Evolutionary conservation across 2,329 filamentous ascomycete species (phyloP).

Genomic region (Pezicula carpinea): DNA sequence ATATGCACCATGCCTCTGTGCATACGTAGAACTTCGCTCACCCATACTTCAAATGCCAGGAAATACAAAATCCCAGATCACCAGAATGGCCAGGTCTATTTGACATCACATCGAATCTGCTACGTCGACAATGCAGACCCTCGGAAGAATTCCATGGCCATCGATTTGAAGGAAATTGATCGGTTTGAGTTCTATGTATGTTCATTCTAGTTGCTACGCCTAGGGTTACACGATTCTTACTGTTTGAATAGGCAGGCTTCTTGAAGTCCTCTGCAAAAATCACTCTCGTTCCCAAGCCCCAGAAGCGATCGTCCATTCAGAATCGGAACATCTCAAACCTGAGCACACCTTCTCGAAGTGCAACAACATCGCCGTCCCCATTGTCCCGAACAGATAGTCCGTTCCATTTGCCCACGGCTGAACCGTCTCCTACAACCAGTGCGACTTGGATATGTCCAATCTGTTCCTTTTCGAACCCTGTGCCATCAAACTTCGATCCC

Average conservation of each 20-base stretch:
- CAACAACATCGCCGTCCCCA: constrained; percentile 46
- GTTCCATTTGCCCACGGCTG: constrained; percentile 38
- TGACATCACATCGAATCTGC: constrained; percentile 93
- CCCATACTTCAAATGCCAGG: constrained; percentile 38
- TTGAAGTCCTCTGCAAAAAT: constrained; percentile 94
- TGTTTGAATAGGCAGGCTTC: constrained; percentile 67
- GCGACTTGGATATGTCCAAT: constrained; percentile 96
- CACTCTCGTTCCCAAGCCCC: constrained; percentile 77
- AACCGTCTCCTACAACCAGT: constrained; percentile 45
- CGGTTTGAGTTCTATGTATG: constrained; percentile 81
- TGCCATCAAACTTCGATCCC: constrained; percentile 91
- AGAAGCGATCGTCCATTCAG: constrained; percentile 59
- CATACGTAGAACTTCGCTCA: background rate
- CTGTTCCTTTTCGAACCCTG: constrained; percentile 89
- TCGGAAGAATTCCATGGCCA: constrained; percentile 74
- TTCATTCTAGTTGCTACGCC: constrained; percentile 5
- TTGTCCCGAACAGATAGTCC: constrained; percentile 38
- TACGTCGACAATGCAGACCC: constrained; percentile 90
- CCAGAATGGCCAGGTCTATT: constrained; percentile 92
- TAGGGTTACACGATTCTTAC: constrained; percentile 14
- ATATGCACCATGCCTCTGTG: background rate
- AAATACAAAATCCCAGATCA: constrained; percentile 94
- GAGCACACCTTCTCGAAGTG: constrained; percentile 41
- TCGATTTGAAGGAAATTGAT: constrained; percentile 89
- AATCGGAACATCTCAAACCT: constrained; percentile 45